phyloP scores from a whole-genome alignment of 1,139 yeast genomes.

The Entelexis paramagnoliae region DNA sequence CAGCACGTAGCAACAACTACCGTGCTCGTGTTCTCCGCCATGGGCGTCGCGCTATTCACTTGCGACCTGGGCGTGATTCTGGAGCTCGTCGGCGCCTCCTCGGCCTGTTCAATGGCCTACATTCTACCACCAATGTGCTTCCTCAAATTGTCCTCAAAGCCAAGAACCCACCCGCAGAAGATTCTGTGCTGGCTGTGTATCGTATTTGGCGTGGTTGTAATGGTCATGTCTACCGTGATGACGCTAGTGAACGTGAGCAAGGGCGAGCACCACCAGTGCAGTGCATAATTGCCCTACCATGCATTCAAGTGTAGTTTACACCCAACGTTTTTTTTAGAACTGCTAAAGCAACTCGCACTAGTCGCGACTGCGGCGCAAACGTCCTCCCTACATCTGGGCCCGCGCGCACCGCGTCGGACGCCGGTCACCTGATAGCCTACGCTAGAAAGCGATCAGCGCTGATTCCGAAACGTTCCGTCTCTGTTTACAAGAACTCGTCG shows the following conservation, averaged over 20 bases:
- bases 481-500: background rate
- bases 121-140: conserved; percentile 82
- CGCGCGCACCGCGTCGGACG: no score
- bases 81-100: conserved; percentile 84
- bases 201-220: conserved; percentile 60
- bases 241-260: conserved; percentile 50
- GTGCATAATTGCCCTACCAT: background rate
- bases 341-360: no score
- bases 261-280: conserved; percentile 23
- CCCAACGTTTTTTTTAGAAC: no score
- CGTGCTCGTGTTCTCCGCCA: conserved; percentile 53
- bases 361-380: no score
- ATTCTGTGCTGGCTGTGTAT: conserved; percentile 54
- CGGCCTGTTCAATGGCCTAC: conserved; percentile 88
- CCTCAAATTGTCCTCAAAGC: conserved; percentile 49
- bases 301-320: background rate
- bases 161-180: conserved; percentile 29
- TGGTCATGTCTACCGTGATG: conserved; percentile 69
- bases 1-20: conserved; percentile 60
- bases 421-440: background rate
- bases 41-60: conserved; percentile 67
- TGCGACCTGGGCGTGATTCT: conserved; percentile 83
- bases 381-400: no score
- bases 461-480: background rate
- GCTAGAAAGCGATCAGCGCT: no score